Conservation (phyloP, 2,329 filamentous ascomycete genomes). For the Penicillium sp. region DNA sequence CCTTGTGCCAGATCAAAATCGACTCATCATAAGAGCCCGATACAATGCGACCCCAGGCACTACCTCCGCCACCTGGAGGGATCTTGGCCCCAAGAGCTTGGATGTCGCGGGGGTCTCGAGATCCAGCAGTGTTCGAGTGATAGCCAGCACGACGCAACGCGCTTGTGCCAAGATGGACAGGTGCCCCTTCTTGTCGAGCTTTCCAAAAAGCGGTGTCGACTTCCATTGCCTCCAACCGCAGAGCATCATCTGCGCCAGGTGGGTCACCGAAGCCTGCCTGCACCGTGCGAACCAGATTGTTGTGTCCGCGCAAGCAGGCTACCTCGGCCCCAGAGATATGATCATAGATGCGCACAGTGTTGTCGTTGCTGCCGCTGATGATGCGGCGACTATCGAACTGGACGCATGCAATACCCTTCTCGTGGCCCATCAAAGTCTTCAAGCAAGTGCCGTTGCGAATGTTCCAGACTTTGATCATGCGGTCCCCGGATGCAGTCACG, state of each 20-base stretch:
- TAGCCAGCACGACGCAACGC: constrained; percentile 56
- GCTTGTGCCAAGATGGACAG: constrained; percentile 40
- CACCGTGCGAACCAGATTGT: constrained; percentile 84
- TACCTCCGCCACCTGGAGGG: constrained; percentile 86
- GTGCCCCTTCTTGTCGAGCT: constrained; percentile 52
- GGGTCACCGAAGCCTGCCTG: constrained; percentile 93
- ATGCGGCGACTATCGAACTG: constrained; percentile 94
- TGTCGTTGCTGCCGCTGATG: constrained; percentile 93
- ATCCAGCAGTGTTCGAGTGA: constrained; percentile 66
- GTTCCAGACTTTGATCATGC: constrained; percentile 93
- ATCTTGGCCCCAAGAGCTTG: constrained; percentile 78
- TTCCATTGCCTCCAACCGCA: constrained; percentile 70
- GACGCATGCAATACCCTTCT: constrained; percentile 95
- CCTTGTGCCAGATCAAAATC: constrained; percentile 91
- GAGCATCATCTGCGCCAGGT: constrained; percentile 74
- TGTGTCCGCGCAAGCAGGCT: constrained; percentile 79
- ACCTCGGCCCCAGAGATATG: constrained; percentile 83
- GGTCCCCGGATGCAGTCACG: constrained; percentile 92
- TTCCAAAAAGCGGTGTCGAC: constrained; percentile 74
- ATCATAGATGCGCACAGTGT: constrained; percentile 94
- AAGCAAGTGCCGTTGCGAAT: constrained; percentile 76
- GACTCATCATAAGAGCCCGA: constrained; percentile 96
- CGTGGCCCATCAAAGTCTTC: constrained; percentile 80
- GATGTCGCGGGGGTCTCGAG: constrained; percentile 72
- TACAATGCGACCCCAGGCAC: constrained; percentile 89